These are phyloP conservation scores for Tolypocladium amazonense DNA, from an alignment of 2,329 filamentous ascomycete species.

Conservation along the genomic window DNA sequence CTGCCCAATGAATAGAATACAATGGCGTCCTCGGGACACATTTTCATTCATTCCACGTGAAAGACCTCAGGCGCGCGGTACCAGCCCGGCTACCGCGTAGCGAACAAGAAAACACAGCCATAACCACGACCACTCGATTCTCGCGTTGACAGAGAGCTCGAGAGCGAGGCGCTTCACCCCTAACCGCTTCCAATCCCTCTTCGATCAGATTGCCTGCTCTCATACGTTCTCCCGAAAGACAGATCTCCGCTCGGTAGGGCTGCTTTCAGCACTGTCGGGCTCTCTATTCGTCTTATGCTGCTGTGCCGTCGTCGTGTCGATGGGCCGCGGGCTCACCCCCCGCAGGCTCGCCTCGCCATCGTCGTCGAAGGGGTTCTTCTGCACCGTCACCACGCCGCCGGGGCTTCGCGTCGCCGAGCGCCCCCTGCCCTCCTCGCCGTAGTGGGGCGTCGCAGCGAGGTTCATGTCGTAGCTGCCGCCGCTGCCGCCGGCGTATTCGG, in stretches of 20 bases:
- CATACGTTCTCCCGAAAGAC: constrained; percentile 62
- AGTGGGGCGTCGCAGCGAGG: constrained; percentile 24
- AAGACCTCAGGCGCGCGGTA: background rate
- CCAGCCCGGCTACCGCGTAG: background rate
- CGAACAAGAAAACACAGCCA: background rate
- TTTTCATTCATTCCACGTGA: background rate
- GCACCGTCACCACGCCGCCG: constrained; percentile 16
- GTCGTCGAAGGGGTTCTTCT: constrained; percentile 61
- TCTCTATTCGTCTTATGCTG: constrained; percentile 15
- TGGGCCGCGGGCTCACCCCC: constrained; percentile 68
- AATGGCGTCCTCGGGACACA: background rate
- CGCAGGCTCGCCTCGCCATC: constrained; percentile 53
- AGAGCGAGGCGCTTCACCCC: background rate
- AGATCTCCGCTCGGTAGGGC: constrained; percentile 57
- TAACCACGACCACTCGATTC: background rate
- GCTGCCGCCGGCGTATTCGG: constrained; percentile 22
- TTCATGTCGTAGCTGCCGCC: constrained; percentile 36
- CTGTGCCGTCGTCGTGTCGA: constrained; percentile 34
- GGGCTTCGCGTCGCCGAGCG: constrained; percentile 33
- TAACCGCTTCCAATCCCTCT: background rate
- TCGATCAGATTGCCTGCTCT: constrained; percentile 3
- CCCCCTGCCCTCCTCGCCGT: constrained; percentile 25
- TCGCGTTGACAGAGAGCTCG: background rate
- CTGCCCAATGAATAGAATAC: background rate
- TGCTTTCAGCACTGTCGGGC: constrained; percentile 34